Conservation (phyloP, 768 basidiomycete genomes). For the Russula foetens region DNA sequence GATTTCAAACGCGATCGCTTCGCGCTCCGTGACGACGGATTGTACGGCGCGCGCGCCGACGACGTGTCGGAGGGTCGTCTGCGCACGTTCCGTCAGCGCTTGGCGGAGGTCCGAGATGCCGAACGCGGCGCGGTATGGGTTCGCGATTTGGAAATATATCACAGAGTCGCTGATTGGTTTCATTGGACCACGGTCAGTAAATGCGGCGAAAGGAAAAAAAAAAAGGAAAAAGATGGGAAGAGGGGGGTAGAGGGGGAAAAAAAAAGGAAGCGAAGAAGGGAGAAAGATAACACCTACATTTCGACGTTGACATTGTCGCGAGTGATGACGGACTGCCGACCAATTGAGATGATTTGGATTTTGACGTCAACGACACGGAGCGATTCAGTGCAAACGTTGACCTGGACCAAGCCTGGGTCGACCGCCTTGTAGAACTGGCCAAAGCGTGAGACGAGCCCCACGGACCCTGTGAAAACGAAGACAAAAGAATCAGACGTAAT, state of each 20-base stretch:
- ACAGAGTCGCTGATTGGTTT: slow-evolving; percentile 64
- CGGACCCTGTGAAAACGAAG: slow-evolving; percentile 48
- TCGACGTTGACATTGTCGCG: slow-evolving; percentile 95
- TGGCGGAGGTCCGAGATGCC: slow-evolving; percentile 86
- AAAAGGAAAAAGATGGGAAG: neutral
- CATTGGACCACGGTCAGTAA: too few relatives aligned
- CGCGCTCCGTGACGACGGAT: slow-evolving; percentile 92
- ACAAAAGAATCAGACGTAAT: slow-evolving; percentile 18
- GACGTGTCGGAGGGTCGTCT: slow-evolving; percentile 96
- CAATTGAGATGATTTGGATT: slow-evolving; percentile 88
- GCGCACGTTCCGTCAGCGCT: slow-evolving; percentile 76
- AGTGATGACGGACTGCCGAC: slow-evolving; percentile 85
- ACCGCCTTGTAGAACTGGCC: slow-evolving; percentile 96
- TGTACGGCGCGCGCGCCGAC: slow-evolving; percentile 95
- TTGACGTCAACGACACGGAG: slow-evolving; percentile 88
- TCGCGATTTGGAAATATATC: slow-evolving; percentile 85
- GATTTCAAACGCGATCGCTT: slow-evolving; percentile 93
- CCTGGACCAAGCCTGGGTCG: slow-evolving; percentile 84
- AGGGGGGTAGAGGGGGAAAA: neutral
- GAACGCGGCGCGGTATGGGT: slow-evolving; percentile 90
- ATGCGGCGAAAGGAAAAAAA: too few relatives aligned
- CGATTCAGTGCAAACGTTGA: slow-evolving; percentile 91
- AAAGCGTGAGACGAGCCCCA: slow-evolving; percentile 88
- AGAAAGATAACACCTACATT: slow-evolving; percentile 47
- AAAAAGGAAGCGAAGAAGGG: neutral